Conservation (phyloP, 2,329 filamentous ascomycete species). For the Pseudocercospora eumusae region DNA sequence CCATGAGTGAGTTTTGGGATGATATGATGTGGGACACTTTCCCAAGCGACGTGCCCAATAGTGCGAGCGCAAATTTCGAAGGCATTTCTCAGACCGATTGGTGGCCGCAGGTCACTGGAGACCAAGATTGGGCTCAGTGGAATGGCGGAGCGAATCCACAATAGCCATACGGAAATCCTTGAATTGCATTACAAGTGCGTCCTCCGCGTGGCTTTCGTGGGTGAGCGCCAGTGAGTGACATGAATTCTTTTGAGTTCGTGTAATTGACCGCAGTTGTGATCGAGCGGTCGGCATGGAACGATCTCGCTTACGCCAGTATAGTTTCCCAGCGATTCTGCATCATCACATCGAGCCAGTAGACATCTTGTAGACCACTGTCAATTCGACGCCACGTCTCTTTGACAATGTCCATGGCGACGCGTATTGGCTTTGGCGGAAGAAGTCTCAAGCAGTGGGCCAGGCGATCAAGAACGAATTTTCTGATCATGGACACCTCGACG, state of each 20-base stretch:
- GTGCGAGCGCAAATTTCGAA: conserved; percentile 12
- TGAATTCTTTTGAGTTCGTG: too few relatives aligned
- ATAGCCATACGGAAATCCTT: neutral
- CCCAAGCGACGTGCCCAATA: conserved; percentile 20
- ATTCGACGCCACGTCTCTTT: conserved; percentile 56
- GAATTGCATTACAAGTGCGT: neutral
- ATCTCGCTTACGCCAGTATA: conserved; percentile 50
- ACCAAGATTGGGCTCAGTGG: conserved; percentile 25
- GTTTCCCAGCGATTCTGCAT: conserved; percentile 61
- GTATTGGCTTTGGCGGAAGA: conserved; percentile 56
- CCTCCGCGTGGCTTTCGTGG: neutral
- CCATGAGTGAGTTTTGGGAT: conserved; percentile 29
- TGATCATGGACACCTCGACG: conserved; percentile 25
- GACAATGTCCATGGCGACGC: conserved; percentile 53
- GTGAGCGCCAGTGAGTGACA: neutral
- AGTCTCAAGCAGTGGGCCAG: conserved; percentile 19
- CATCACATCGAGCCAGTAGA: conserved; percentile 62
- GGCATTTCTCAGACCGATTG: conserved; percentile 19
- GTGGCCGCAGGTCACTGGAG: conserved; percentile 19
- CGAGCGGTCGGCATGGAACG: neutral
- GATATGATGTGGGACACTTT: conserved; percentile 33
- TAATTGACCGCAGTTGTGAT: too few relatives aligned
- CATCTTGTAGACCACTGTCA: conserved; percentile 50
- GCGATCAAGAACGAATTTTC: conserved; percentile 28
- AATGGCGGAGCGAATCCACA: conserved; percentile 8